Base-by-base conservation (phyloP, 345 rosid species). In the Jatropha curcas region DNA sequence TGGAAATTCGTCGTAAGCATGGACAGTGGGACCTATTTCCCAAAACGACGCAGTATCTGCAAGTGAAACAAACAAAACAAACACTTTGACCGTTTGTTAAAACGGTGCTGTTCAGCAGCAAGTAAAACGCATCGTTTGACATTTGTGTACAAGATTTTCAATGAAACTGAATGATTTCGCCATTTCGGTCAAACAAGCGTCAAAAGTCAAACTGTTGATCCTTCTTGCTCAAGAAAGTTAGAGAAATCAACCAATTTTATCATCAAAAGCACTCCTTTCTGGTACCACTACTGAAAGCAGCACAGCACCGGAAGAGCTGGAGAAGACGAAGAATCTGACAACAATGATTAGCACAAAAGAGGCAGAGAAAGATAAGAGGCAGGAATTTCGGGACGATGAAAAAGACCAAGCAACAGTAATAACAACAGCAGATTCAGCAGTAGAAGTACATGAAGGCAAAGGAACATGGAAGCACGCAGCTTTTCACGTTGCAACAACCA, bases 391-490 rank as follows among this genome's bases (percentile, higher is more conserved):
- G 19, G 22, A 27, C 37, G 63, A 10, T 17, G 75, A 24, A 41
- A 68, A 51, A 45, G 78, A 69, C 5, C 43, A 10, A 60, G 61
- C 50, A 58, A 17, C 37, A 11, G 31, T 17, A 67, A 7, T 19
- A 35, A 25, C 41, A 60, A 30, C 16, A 24, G 76, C 31, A 59
- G 75, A 43, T 30, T 58, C 70, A 17, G 61, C 37, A 51, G 33
- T 31, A 12, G 39, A 12, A n/a, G n/a, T n/a, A 4, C 50, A 65
- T 8, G 83, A 56, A 58, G 77, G 88, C 6, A 82, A 73, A 77
- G 88, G 86, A 19, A 82, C 86, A 25, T 82, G 90, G 90, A 86
- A 80, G 76, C 88, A 86, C 65, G 85, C 88, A 43, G 85, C 88
- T 60, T 82, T 86, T 67, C 89, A 86, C 58, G 84, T 84, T 22